These are phyloP conservation scores for Aspergillus fructus DNA, from an alignment of 2,329 filamentous ascomycete species.

Conservation along the genomic window DNA sequence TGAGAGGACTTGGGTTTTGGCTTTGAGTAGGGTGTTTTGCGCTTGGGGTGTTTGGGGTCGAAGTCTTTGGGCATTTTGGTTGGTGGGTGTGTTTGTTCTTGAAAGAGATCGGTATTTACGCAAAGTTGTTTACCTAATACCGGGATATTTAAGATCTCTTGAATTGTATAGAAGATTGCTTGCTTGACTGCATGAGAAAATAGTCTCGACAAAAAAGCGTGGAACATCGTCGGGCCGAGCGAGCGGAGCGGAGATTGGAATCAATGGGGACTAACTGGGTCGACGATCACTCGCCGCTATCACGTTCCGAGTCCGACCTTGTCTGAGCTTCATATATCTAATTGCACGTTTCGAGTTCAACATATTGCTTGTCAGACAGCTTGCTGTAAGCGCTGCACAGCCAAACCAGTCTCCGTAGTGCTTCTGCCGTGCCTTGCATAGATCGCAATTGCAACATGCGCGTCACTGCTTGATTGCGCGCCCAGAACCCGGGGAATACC, in stretches of 20 bases:
- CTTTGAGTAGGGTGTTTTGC: constrained; percentile 5
- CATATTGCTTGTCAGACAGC: not conserved
- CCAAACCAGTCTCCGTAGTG: not conserved
- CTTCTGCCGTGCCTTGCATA: not conserved
- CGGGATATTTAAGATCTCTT: too few species aligned
- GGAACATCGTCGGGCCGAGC: constrained; percentile 4
- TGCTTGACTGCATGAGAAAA: not conserved
- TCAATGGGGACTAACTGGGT: not conserved
- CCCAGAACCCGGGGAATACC: not conserved
- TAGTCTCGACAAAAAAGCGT: not conserved
- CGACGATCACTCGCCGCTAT: not conserved
- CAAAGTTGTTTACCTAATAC: too few species aligned
- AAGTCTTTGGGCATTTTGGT: constrained; percentile 4
- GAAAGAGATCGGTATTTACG: not conserved
- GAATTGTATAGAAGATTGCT: not conserved
- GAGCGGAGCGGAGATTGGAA: not conserved
- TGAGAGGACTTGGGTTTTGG: not conserved
- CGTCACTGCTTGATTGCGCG: constrained; percentile 8
- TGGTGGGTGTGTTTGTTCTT: not conserved
- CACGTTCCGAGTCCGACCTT: not conserved
- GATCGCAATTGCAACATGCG: constrained; percentile 1
- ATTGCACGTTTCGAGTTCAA: not conserved
- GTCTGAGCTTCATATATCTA: not conserved
- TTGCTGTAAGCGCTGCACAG: not conserved
- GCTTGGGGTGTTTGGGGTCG: not conserved